These are phyloP conservation scores for Fusarium paranaense DNA, from an alignment of 2,329 filamentous ascomycete species.

Conservation along the genomic window DNA sequence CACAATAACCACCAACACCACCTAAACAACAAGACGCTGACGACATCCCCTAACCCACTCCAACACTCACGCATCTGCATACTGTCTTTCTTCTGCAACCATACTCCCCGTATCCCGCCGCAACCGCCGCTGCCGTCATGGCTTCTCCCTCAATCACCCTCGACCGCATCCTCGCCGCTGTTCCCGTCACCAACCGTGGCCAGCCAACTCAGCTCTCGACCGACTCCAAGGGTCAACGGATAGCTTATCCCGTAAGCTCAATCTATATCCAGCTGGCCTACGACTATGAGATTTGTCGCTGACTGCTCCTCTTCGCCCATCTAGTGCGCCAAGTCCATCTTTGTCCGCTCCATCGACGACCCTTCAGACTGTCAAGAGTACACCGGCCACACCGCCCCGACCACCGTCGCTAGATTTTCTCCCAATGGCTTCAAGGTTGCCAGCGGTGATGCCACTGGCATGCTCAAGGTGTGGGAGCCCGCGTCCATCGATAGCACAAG, in stretches of 20 bases:
- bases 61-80: conserved; percentile 11
- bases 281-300: conserved; percentile 10
- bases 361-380: conserved; percentile 89
- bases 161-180: conserved; percentile 83
- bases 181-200: conserved; percentile 85
- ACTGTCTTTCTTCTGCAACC: background rate
- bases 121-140: conserved; percentile 41
- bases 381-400: conserved; percentile 87
- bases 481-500: conserved; percentile 87
- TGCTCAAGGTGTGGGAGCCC: conserved; percentile 92
- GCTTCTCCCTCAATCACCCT: conserved; percentile 63
- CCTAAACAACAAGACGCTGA: conserved; percentile 12
- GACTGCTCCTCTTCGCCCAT: conserved; percentile 10
- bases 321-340: conserved; percentile 95
- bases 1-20: conserved; percentile 14
- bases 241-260: conserved; percentile 86
- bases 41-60: conserved; percentile 17
- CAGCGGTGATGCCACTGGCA: conserved; percentile 86
- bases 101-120: background rate
- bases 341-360: conserved; percentile 93
- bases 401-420: conserved; percentile 92
- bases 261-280: background rate
- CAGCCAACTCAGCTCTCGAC: conserved; percentile 89
- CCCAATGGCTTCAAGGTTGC: conserved; percentile 96
- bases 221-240: conserved; percentile 88